Evolutionary conservation across 805 yeast genomes (phyloP).

Genomic region (Yarrowia bubula): DNA sequence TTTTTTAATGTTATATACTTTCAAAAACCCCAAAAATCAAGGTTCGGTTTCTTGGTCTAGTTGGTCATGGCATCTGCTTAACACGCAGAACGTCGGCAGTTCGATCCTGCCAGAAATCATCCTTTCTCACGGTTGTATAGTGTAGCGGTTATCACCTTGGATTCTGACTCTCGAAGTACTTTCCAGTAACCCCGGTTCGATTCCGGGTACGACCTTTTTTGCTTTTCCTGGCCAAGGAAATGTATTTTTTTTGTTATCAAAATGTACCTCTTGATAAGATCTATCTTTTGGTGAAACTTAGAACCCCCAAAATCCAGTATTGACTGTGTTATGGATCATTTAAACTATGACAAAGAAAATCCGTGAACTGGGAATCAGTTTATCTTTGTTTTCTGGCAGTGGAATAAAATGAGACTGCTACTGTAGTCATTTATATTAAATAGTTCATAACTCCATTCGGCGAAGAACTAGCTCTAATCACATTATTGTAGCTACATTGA

Average conservation of each 20-base stretch:
- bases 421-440: no score
- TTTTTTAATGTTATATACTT: no score
- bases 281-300: background rate
- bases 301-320: no score
- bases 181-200: constrained; percentile 26
- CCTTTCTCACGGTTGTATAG: constrained; percentile 17
- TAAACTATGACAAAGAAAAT: no score
- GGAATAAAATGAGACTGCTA: no score
- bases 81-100: constrained; percentile 99
- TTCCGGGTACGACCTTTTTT: constrained; percentile 25
- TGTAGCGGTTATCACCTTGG: constrained; percentile 26
- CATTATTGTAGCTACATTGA: no score
- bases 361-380: no score
- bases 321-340: no score
- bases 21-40: background rate
- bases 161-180: background rate
- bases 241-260: background rate
- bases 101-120: constrained; percentile 77
- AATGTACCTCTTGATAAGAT: background rate
- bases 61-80: constrained; percentile 99
- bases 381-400: no score
- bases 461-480: no score
- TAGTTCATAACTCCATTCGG: no score
- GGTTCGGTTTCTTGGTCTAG: constrained; percentile 71
- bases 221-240: background rate